A percentile compares a stretch with the other conserved stretches of the same genome.
Evolutionary conservation across 106 monocot species (phyloP).

Genomic region (Iris macrosiphon): DNA sequence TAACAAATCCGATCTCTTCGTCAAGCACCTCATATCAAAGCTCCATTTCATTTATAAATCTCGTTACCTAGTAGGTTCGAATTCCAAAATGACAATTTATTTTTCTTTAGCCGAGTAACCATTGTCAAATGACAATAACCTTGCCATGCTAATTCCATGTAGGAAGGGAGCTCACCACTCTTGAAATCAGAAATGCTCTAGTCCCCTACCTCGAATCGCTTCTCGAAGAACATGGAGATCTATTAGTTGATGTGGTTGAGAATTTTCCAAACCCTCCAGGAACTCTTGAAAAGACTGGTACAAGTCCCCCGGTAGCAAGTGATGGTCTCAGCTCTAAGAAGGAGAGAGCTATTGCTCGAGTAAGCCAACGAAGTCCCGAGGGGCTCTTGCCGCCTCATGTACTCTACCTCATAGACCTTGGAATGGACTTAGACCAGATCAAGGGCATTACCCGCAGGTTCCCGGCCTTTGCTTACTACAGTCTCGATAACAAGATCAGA

Average conservation of each 20-base stretch:
- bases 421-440: slow-evolving; percentile 65
- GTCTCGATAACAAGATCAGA: slow-evolving; percentile 81
- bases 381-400: slow-evolving; percentile 51
- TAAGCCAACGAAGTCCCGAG: slow-evolving; percentile 31
- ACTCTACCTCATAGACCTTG: slow-evolving; percentile 74
- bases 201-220: slow-evolving; percentile 69
- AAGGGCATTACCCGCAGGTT: slow-evolving; percentile 55
- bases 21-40: slow-evolving; percentile 85
- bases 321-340: slow-evolving; percentile 34
- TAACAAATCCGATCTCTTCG: slow-evolving; percentile 83
- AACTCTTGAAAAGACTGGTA: slow-evolving; percentile 17
- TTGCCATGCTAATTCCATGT: not conserved
- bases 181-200: slow-evolving; percentile 85
- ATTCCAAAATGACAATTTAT: slow-evolving; percentile 15
- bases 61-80: slow-evolving; percentile 93
- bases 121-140: not conserved
- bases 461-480: slow-evolving; percentile 92
- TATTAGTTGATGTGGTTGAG: slow-evolving; percentile 60
- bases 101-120: not conserved
- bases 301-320: slow-evolving; percentile 1
- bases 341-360: slow-evolving; percentile 65
- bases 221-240: slow-evolving; percentile 57
- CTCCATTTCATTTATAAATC: slow-evolving; percentile 77
- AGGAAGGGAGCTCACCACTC: slow-evolving; percentile 98
- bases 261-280: slow-evolving; percentile 68